Evolutionary conservation across 75 land plant genomes (phyloP).

Genomic region (Adiantum capillusveneris): DNA sequence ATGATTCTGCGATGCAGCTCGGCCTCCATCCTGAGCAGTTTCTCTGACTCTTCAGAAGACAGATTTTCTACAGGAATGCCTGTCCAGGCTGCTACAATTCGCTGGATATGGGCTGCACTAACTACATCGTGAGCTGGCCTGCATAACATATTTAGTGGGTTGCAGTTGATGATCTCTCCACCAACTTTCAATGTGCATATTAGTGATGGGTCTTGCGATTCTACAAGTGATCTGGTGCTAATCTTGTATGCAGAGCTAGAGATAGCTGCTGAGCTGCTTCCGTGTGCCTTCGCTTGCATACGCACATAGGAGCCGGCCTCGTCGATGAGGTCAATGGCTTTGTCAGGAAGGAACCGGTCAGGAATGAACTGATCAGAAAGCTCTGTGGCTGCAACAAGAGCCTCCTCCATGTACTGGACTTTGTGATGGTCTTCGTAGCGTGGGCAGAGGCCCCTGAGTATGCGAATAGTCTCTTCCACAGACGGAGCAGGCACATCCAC

Average conservation of each 20-base stretch:
- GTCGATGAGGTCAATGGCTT: conserved; percentile 96
- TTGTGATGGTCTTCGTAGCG: conserved; percentile 36
- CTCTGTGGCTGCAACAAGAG: conserved; percentile 31
- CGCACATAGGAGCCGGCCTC: conserved; percentile 98
- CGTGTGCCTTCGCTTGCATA: conserved; percentile 38
- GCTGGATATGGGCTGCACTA: conserved; percentile 16
- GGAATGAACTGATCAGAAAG: conserved; percentile 27
- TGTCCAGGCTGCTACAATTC: conserved; percentile 53
- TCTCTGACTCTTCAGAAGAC: conserved; percentile 80
- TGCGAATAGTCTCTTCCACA: conserved; percentile 27
- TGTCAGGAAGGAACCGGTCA: conserved; percentile 80
- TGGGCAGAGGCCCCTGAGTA: conserved; percentile 27
- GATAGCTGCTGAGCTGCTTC: no score
- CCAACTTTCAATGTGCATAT: no score
- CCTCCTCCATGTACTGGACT: conserved; percentile 25
- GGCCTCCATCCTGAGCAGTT: conserved; percentile 69
- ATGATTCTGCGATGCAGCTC: conserved; percentile 82
- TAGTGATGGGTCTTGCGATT: no score
- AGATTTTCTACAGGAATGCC: conserved; percentile 93
- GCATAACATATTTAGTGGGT: no score
- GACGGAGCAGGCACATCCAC: conserved; percentile 27
- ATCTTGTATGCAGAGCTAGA: no score
- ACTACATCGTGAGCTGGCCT: no score
- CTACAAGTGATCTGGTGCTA: no score
- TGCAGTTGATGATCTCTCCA: no score